Evolutionary conservation across 768 basidiomycete species (phyloP).

Genomic region (Mycena indigotica): DNA sequence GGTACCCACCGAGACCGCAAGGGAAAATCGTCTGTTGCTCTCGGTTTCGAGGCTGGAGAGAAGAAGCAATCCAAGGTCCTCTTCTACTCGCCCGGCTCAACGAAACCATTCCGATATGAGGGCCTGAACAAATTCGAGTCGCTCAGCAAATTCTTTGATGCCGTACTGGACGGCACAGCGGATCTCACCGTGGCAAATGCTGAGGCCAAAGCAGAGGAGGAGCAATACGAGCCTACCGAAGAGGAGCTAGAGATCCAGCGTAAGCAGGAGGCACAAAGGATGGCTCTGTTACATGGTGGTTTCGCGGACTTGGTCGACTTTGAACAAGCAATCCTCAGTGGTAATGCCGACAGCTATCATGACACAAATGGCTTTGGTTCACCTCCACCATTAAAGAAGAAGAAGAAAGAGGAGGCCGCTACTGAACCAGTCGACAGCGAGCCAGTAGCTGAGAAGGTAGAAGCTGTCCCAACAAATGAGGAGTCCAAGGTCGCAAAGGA

Average conservation of each 20-base stretch:
- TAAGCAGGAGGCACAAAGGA: constrained; percentile 55
- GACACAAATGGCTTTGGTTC: constrained; percentile 41
- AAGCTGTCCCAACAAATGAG: not conserved
- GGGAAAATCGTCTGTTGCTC: constrained; percentile 54
- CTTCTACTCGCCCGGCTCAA: constrained; percentile 65
- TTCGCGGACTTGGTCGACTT: constrained; percentile 54
- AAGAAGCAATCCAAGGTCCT: constrained; percentile 68
- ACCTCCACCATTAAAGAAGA: constrained; percentile 35
- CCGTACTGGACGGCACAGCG: constrained; percentile 67
- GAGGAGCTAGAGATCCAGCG: constrained; percentile 50
- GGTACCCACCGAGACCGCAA: constrained; percentile 67
- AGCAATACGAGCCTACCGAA: constrained; percentile 43
- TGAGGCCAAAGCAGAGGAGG: constrained; percentile 39
- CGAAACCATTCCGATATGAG: constrained; percentile 61
- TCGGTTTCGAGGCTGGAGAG: constrained; percentile 61
- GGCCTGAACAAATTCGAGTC: constrained; percentile 76
- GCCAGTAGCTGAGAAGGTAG: not conserved
- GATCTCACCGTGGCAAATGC: constrained; percentile 51
- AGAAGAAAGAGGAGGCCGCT: constrained; percentile 28
- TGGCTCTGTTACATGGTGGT: constrained; percentile 54
- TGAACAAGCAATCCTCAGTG: constrained; percentile 47
- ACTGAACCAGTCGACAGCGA: not conserved
- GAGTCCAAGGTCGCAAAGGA: constrained; percentile 13
- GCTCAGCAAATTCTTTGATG: constrained; percentile 72
- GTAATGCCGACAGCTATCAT: constrained; percentile 47